Evolutionary conservation across 306 rosid species (phyloP).

Genomic region (Delonix regia): DNA sequence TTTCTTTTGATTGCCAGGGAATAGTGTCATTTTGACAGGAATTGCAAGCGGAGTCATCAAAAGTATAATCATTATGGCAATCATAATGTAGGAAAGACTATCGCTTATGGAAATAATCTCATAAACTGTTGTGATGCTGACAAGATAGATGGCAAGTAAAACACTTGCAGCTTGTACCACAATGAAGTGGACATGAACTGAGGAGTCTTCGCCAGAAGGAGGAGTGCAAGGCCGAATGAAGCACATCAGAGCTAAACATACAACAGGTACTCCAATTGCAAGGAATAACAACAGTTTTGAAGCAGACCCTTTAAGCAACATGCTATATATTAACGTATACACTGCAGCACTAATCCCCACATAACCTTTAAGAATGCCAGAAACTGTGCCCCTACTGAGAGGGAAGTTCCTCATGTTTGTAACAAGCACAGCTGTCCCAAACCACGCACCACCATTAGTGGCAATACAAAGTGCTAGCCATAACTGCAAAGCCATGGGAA

Average conservation of each 20-base stretch:
- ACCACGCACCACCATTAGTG: conserved; percentile 73
- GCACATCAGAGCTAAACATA: conserved; percentile 73
- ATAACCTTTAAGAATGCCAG: conserved; percentile 91
- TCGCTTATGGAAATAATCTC: conserved; percentile 51
- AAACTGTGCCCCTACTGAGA: conserved; percentile 77
- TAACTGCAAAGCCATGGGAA: conserved; percentile 54
- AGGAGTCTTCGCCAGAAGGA: conserved; percentile 84
- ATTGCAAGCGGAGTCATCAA: conserved; percentile 70
- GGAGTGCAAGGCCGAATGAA: conserved; percentile 78
- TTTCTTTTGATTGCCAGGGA: conserved; percentile 45
- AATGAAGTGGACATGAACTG: conserved; percentile 70
- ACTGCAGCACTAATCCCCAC: conserved; percentile 81
- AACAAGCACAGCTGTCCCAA: conserved; percentile 76
- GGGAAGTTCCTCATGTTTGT: conserved; percentile 98
- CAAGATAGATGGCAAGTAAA: conserved; percentile 68
- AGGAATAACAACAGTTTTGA: conserved; percentile 64
- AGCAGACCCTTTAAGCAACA: conserved; percentile 57
- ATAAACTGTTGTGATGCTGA: conserved; percentile 47
- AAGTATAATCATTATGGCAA: conserved; percentile 68
- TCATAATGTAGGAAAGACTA: conserved; percentile 53
- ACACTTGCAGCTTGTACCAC: conserved; percentile 73
- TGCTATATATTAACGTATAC: conserved; percentile 68
- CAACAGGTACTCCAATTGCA: conserved; percentile 58
- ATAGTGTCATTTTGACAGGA: conserved; percentile 82
- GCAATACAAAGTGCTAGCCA: conserved; percentile 72